phyloP scores from a whole-genome alignment of 805 yeast species.

The Yarrowia sp. region DNA sequence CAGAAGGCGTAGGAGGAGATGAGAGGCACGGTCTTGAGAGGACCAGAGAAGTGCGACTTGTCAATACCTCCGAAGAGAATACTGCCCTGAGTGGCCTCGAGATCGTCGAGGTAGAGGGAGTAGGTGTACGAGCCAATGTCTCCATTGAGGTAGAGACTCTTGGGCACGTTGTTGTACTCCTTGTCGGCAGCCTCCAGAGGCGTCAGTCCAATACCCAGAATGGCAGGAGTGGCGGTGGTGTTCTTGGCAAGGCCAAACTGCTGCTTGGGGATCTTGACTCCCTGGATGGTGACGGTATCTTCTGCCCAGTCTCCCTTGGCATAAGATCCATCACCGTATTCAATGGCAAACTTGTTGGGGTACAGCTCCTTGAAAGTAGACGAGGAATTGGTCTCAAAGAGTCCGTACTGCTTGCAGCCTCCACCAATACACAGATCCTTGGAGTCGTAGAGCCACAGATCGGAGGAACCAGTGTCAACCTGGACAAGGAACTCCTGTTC shows the following conservation, averaged over 20 bases:
- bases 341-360: constrained; percentile 49
- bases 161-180: constrained; percentile 48
- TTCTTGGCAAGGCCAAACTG: constrained; percentile 41
- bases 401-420: constrained; percentile 10
- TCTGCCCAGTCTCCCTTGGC: constrained; percentile 63
- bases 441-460: constrained; percentile 59
- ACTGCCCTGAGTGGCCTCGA: constrained; percentile 44
- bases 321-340: constrained; percentile 50
- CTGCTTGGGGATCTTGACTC: constrained; percentile 53
- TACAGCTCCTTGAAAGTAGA: constrained; percentile 42
- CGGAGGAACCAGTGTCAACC: constrained; percentile 76
- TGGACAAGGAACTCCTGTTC: constrained; percentile 60
- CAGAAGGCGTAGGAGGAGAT: constrained; percentile 43
- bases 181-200: constrained; percentile 41
- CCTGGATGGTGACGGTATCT: constrained; percentile 62
- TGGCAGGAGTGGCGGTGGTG: constrained; percentile 37
- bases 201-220: constrained; percentile 43
- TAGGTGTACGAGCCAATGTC: constrained; percentile 52
- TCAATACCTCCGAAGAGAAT: constrained; percentile 46
- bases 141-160: constrained; percentile 51
- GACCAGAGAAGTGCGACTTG: constrained; percentile 40
- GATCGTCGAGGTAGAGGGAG: constrained; percentile 54
- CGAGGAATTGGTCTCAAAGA: constrained; percentile 38
- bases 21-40: constrained; percentile 49
- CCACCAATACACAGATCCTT: constrained; percentile 1